Evolutionary conservation across 441 rosid genomes (phyloP), one percentile per base, ranked within the genome.

Genomic region (Pelargonium exstipulatum): DNA sequence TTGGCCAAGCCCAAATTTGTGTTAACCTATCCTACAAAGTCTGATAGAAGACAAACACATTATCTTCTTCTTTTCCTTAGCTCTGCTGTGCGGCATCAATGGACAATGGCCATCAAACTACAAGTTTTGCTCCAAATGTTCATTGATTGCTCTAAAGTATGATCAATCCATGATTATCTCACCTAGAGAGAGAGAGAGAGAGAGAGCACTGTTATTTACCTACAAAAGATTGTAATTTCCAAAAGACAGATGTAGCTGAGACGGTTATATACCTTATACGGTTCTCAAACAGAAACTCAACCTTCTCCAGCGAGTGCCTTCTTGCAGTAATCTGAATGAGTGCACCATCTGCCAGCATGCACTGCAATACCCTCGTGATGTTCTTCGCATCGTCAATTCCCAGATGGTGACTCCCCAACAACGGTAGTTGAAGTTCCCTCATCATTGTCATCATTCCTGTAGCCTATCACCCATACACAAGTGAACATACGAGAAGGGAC

Each of bases 401-500:
- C 0, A 94, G 82, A 86, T 94, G 99, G 78, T 94, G 99, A 81
- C 92, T 85, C 68, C 99, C 99, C 66, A 80, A 71, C 55, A 80
- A 76, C 20, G 79, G 88, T 70, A 94, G 81, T 67, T 76, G 81
- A 66, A 84, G 87, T 68, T 88, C 92, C 71, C 71, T 86, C 95
- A 94, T 86, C 97, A 94, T 91, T 9, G 91, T 68, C 83, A 83
- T 85, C 99, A 94, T 94, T 75, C 99, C 99, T 73, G 84, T 80
- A 9, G 96, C 99, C 97, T 94, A 76, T 74, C 64, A 77, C 71
- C 64, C 73, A 71, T 65, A 63, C 60, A 24, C 5, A 58, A 58
- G 10, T 18, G 64, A 68, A 67, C 53, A 53, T 49, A 35, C 48
- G 66, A 73, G 53, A 8, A 6, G 62, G 18, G 37, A 0, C 37